These are phyloP conservation scores for Gnomoniopsis smithogilvyi DNA, from an alignment of 2,329 filamentous ascomycete genomes.

Conservation along the genomic window DNA sequence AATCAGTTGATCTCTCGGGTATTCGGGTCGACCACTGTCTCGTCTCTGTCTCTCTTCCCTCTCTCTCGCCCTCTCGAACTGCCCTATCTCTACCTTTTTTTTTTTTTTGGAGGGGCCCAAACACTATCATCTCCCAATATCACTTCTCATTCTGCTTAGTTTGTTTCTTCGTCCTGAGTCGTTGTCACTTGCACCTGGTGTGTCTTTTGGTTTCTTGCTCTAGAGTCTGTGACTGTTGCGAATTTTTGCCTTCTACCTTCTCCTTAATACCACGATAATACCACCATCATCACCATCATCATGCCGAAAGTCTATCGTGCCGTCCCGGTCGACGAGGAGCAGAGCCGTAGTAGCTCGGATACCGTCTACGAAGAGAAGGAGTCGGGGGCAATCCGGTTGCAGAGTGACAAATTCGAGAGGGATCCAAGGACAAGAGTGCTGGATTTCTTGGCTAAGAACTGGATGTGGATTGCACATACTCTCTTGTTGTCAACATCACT, in stretches of 20 bases:
- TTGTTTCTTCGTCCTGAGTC: not conserved
- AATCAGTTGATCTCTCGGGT: not conserved
- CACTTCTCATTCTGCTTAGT: constrained; percentile 8
- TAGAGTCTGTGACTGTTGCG: constrained; percentile 9
- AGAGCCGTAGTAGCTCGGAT: constrained; percentile 22
- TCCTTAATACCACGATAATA: not conserved
- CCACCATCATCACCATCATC: constrained; percentile 2
- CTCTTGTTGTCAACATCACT: constrained; percentile 37
- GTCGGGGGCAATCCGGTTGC: constrained; percentile 10
- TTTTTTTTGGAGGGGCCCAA: not conserved
- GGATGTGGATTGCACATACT: constrained; percentile 38
- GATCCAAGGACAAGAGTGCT: constrained; percentile 10
- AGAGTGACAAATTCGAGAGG: constrained; percentile 4
- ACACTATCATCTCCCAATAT: not conserved
- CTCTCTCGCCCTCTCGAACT: no score
- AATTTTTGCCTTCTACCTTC: not conserved
- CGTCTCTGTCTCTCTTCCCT: no score
- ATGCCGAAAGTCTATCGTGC: constrained; percentile 35
- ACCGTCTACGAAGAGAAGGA: constrained; percentile 20
- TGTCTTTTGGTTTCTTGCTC: constrained; percentile 12
- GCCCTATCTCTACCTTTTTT: not conserved
- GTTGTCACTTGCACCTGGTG: constrained; percentile 11
- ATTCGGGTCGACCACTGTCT: not conserved
- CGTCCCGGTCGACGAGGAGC: constrained; percentile 35
- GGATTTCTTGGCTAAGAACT: constrained; percentile 23